Evolutionary conservation across 1,284 basidiomycete species (phyloP).

Genomic region (Rhodofomes roseus): DNA sequence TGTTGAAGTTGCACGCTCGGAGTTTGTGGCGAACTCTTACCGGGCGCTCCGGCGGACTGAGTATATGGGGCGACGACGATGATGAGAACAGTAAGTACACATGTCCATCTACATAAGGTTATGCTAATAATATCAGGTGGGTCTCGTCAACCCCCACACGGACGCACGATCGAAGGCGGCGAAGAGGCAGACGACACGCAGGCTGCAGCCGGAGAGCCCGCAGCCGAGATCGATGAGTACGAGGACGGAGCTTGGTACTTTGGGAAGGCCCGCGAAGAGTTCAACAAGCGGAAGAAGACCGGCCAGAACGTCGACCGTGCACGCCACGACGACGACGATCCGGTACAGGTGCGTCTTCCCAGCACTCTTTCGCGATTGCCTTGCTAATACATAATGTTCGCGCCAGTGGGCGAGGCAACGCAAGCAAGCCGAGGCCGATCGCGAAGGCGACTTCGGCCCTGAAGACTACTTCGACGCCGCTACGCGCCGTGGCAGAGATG

Average conservation of each 20-base stretch:
- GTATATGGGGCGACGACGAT: conserved; percentile 56
- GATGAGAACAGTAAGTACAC: conserved; percentile 32
- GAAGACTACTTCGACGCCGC: conserved; percentile 79
- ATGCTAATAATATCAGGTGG: conserved; percentile 3
- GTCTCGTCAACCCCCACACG: conserved; percentile 14
- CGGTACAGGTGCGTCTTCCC: conserved; percentile 49
- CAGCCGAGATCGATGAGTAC: conserved; percentile 20
- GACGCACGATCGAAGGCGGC: conserved; percentile 22
- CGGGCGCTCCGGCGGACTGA: conserved; percentile 64
- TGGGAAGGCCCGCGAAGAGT: conserved; percentile 75
- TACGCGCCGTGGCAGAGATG: conserved; percentile 55
- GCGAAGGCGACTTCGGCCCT: conserved; percentile 70
- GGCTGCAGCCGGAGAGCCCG: conserved; percentile 9
- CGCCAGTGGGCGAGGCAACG: conserved; percentile 72
- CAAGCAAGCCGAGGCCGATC: conserved; percentile 64
- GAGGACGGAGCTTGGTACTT: conserved; percentile 62
- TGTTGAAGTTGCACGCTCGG: conserved; percentile 81
- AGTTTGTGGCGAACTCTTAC: conserved; percentile 80
- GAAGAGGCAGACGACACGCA: conserved; percentile 9
- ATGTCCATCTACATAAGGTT: background rate
- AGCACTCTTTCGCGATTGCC: background rate
- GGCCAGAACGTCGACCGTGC: conserved; percentile 33
- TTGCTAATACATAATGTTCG: background rate
- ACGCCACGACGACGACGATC: conserved; percentile 59
- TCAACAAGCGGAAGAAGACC: conserved; percentile 45